Evolutionary conservation across 805 yeast genomes (phyloP), one percentile per base, ranked within the genome.

Genomic region (Lipomyces spencermartinsiae): DNA sequence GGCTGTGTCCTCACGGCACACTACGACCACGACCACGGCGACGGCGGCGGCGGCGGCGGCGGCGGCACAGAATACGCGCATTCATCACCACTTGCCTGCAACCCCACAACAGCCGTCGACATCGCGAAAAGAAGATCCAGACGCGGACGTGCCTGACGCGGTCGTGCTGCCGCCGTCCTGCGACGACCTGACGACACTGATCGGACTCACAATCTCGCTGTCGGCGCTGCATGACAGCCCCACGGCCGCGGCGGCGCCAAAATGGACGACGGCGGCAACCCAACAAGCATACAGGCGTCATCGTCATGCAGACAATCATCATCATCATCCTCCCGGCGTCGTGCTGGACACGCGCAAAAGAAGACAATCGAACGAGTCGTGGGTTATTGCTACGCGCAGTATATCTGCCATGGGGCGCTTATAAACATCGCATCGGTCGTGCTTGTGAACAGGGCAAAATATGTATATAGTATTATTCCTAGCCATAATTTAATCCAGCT

Each of bases 141-240:
- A 51, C 60, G 63, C 43, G 29, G 61, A 59, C 62, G 62, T 12
- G 29, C 8, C 37, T 29, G 67, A 64, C 39, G 34, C 55, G 10
- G 53, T 64, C 12, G 49, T 59, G 2, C 60, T 64, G 29, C 67
- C 67, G 29, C 67, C 67, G 31, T 53, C 67, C n/a, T 39, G 60
- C 22, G 56, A 59, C 43, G 67, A 35, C 34, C 34, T 34, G 10
- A 10, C 59, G 9, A 22, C 39, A 9, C 12, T 19, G 31, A 29
- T 63, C 53, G 37, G 54, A 12, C 19, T 58, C 62, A 16, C 46
- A 16, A 14, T 37, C 43, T 37, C 54, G 25, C 16, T 46, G 12
- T n/a, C 56, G 12, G 12, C 61, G 19, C 9, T 49, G n/a, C 22
- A n/a, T 35, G 6, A 8, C 33, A 6, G 14, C 22, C 34, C 31